Percentiles rank a stretch among this genome's conserved stretches.
Conservation (phyloP, 2,329 filamentous ascomycete species). For the Botrytis hyacinthi region DNA sequence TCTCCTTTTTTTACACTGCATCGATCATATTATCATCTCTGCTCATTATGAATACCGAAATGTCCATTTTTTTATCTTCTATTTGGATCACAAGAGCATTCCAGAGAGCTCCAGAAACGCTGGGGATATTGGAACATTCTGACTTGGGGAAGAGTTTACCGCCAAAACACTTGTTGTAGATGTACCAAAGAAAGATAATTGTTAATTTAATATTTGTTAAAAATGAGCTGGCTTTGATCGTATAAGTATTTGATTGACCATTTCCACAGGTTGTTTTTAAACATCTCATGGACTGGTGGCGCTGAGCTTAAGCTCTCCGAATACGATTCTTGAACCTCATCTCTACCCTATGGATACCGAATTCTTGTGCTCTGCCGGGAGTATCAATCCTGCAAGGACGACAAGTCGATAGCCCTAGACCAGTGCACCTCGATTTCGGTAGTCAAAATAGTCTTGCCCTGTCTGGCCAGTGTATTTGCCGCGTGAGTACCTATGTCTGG, state of each 20-base stretch:
- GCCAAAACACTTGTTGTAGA: neutral
- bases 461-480: neutral
- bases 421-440: neutral
- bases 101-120: neutral
- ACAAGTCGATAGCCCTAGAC: accelerated
- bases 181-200: neutral
- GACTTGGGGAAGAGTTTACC: neutral
- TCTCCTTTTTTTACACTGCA: neutral
- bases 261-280: neutral
- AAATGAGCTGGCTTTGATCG: neutral
- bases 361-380: neutral
- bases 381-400: neutral
- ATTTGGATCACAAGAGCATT: neutral
- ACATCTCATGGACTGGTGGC: neutral
- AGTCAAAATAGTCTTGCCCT: neutral
- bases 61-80: accelerated
- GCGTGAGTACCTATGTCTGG: neutral
- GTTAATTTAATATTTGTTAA: neutral
- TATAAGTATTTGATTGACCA: neutral
- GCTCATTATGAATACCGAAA: neutral
- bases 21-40: neutral
- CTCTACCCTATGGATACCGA: neutral
- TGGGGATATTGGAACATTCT: neutral
- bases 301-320: neutral
- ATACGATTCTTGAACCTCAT: neutral